phyloP scores from a whole-genome alignment of 129 eudicot species.

The Escallonia herrerae region DNA sequence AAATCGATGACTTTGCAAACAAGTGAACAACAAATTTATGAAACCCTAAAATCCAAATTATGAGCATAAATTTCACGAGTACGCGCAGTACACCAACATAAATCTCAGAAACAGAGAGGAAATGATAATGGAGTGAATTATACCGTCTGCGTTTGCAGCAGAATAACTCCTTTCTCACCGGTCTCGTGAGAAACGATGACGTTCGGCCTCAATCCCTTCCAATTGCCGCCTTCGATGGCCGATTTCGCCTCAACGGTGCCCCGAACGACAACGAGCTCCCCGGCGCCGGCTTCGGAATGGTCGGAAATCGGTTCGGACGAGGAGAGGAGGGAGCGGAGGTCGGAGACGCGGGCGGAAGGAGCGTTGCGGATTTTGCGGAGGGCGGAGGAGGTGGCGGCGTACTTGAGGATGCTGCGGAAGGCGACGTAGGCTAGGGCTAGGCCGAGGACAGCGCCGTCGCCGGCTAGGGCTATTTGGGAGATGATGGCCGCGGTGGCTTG shows the following conservation, averaged over 20 bases:
- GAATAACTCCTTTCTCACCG: conserved; percentile 61
- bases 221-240: conserved; percentile 37
- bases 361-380: conserved; percentile 54
- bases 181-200: conserved; percentile 50
- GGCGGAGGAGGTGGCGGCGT: conserved; percentile 51
- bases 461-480: conserved; percentile 59
- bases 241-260: conserved; percentile 66
- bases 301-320: conserved; percentile 9
- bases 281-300: conserved; percentile 24
- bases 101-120: too few species aligned
- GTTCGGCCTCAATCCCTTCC: conserved; percentile 33
- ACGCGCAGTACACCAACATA: too few species aligned
- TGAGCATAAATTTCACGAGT: too few species aligned
- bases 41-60: too few species aligned
- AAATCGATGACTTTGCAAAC: too few species aligned
- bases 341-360: conserved; percentile 66
- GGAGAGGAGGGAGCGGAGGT: conserved; percentile 60
- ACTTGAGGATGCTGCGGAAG: conserved; percentile 53
- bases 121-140: not conserved
- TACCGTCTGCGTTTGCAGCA: conserved; percentile 67
- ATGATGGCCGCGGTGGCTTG: conserved; percentile 62
- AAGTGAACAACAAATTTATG: too few species aligned
- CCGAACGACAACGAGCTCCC: conserved; percentile 43
- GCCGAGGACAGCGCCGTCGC: conserved; percentile 88
- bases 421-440: conserved; percentile 72